Percentiles rank a stretch among this genome's conserved stretches.
Evolutionary conservation across 1,139 yeast species (phyloP).

Genomic region (Geotrichum bryndzae): DNA sequence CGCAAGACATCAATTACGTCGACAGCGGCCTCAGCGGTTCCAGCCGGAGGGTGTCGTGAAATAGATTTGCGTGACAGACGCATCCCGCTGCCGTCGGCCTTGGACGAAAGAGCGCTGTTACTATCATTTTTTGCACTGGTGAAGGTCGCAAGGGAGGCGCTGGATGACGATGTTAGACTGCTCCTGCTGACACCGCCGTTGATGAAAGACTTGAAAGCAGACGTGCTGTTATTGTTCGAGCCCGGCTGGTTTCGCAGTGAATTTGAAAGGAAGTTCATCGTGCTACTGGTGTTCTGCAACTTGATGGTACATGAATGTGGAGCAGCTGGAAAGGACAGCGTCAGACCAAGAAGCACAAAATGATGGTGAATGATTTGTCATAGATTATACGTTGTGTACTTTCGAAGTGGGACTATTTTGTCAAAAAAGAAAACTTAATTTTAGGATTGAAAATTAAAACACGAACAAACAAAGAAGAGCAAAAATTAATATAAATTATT

Average conservation of each 20-base stretch:
- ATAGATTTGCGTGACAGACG: conserved; percentile 16
- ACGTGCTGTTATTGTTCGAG: not conserved
- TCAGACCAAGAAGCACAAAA: not conserved
- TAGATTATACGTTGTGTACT: too few relatives aligned
- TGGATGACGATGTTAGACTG: not conserved
- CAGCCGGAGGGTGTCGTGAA: conserved; percentile 21
- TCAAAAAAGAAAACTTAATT: too few relatives aligned
- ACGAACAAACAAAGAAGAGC: too few relatives aligned
- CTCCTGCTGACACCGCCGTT: not conserved
- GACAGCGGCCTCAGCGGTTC: conserved; percentile 16
- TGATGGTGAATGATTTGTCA: not conserved
- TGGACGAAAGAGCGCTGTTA: not conserved
- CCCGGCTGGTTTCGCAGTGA: not conserved
- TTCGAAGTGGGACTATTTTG: too few relatives aligned
- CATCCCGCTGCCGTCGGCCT: not conserved
- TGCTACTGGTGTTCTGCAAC: not conserved
- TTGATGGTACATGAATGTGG: not conserved
- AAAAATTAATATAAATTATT: too few relatives aligned
- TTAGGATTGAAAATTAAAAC: too few relatives aligned
- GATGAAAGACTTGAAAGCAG: not conserved
- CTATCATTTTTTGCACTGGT: not conserved
- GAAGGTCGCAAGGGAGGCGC: not conserved
- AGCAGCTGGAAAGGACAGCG: not conserved
- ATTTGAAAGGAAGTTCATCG: conserved; percentile 6
- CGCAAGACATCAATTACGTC: conserved; percentile 15